Conservation (phyloP, 2,329 filamentous ascomycete genomes). For the Colletotrichum sp. region DNA sequence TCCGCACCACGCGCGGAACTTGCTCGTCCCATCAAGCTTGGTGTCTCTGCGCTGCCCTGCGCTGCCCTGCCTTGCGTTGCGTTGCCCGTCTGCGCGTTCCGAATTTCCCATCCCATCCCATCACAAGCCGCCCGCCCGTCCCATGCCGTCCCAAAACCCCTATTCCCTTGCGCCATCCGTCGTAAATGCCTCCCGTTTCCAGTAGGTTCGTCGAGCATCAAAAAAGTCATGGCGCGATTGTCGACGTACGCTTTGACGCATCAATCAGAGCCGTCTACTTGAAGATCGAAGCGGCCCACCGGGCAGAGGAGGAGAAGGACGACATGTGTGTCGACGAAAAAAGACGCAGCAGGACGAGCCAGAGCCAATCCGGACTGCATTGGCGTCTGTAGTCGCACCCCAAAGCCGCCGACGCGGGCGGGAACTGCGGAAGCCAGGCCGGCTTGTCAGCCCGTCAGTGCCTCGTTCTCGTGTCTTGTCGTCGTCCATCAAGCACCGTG, state of each 20-base stretch:
- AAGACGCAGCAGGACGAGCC: background rate
- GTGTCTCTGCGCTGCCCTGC: background rate
- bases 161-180: background rate
- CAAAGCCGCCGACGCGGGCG: background rate
- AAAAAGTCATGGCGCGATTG: constrained; percentile 10
- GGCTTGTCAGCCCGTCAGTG: background rate
- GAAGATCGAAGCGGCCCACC: background rate
- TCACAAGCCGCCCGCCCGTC: background rate
- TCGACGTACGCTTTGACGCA: background rate
- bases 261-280: background rate
- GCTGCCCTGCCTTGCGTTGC: background rate
- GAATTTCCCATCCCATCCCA: background rate
- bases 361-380: background rate
- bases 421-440: background rate
- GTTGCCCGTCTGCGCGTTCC: background rate
- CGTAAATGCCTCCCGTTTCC: background rate
- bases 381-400: background rate
- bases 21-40: constrained; percentile 6
- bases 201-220: constrained; percentile 11
- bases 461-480: background rate
- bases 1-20: constrained; percentile 3
- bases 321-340: background rate
- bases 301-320: background rate
- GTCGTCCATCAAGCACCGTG: background rate
- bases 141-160: background rate